Evolutionary conservation across 2,329 filamentous ascomycete species (phyloP), one percentile per base, ranked within the genome.

Genomic region (Huntiella bhutanensis): DNA sequence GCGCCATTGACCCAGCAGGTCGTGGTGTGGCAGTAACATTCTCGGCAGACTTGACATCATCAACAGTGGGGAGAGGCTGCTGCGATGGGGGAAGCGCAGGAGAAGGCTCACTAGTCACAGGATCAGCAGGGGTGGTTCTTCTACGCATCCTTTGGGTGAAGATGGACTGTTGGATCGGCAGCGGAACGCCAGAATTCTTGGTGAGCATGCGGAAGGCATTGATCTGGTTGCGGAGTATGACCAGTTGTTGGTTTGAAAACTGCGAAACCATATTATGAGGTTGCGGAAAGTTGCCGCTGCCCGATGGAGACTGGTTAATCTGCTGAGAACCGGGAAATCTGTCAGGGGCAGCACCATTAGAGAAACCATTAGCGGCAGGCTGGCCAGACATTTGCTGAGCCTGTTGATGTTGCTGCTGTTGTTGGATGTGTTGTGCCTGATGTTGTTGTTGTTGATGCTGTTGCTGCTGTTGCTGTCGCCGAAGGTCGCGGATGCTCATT

Each of bases 121-220:
- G 22, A 8, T 68, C 64, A 2, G 66, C 56, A 41, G 67, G 62
- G 49, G 71, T 68, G 3, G 58, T 57, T n/a, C 62, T 62, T 8
- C 45, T 75, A 53, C 78, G 77, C 53, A 79, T 73, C 42, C 80
- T 75, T 49, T 81, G 77, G 39, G 80, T 71, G 58, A 87, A 93
- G 34, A 96, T 77, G 42, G 82, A 76, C 56, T 88, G 82, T 58
- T 93, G 85, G 52, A 94, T 73, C 51, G 75, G 71, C 28, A 73
- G 62, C 1, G 88, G 85, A 3, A 96, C 75, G 1, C 86, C 80
- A 11, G 81, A 70, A 54, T 94, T 94, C 61, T 91, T 92, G 4
- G 83, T 80, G 3, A 98, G 69, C 53, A 86, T 71, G 62, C 92
- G 92, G 64, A 95, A 96, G 0, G 88, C 87, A 54, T 80, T 71